Conservation (phyloP, 495 filamentous ascomycete species). For the Pyrenula massariospora region DNA sequence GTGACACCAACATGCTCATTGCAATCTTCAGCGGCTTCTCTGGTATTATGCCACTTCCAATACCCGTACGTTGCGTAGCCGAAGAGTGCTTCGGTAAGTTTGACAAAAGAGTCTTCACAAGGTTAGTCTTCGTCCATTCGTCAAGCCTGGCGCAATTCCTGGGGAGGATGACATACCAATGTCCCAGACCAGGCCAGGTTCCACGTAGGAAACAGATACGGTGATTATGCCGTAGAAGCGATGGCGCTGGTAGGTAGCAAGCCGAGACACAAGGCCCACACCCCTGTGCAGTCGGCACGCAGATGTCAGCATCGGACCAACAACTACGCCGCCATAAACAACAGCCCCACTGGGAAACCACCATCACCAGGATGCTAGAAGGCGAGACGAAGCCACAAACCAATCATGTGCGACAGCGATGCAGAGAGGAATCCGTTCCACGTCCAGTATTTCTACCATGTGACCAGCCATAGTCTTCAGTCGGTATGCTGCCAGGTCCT, state of each 20-base stretch:
- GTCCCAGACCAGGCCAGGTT: neutral
- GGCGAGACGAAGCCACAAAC: neutral
- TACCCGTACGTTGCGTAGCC: slow-evolving; percentile 3
- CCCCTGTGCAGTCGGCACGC: slow-evolving; percentile 1
- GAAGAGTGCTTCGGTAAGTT: neutral
- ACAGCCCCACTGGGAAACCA: too few species aligned
- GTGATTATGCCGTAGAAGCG: slow-evolving; percentile 1
- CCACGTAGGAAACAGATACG: slow-evolving; percentile 1
- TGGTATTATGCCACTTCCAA: slow-evolving; percentile 4
- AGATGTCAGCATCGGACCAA: too few species aligned
- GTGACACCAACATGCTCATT: slow-evolving; percentile 2
- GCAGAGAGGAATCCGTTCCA: slow-evolving; percentile 5
- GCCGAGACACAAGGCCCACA: slow-evolving; percentile 1
- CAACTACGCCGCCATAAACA: too few species aligned
- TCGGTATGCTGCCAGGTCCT: slow-evolving; percentile 16
- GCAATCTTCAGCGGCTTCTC: neutral
- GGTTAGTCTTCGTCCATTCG: neutral
- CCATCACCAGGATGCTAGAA: too few species aligned
- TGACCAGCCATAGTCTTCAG: slow-evolving; percentile 21
- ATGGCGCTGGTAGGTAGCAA: slow-evolving; percentile 2
- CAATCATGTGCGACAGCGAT: neutral
- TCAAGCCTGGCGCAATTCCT: too few species aligned
- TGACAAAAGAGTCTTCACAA: slow-evolving; percentile 3
- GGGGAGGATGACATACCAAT: neutral
- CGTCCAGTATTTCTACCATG: slow-evolving; percentile 23